Percentiles rank a stretch among this genome's conserved stretches.
These are phyloP conservation scores for Larix sibirica DNA, from an alignment of 83 land plant species.

Conservation along the genomic window DNA sequence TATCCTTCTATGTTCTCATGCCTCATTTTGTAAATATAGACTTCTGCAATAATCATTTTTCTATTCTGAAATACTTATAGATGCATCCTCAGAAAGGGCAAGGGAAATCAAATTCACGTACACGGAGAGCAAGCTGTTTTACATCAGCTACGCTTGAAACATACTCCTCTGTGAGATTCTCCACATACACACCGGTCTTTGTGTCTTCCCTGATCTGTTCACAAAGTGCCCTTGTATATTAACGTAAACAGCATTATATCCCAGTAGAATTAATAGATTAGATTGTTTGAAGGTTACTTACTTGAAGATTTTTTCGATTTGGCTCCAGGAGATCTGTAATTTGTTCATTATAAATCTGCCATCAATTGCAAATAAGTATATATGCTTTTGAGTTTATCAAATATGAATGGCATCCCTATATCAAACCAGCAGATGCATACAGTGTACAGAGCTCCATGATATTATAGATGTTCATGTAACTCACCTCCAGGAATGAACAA, in stretches of 20 bases:
- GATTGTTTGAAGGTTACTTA: slow-evolving; percentile 20
- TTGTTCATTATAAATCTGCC: slow-evolving; percentile 96
- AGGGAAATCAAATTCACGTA: not conserved
- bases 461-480: not conserved
- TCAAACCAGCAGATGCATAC: not conserved
- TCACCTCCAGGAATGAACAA: slow-evolving; percentile 96
- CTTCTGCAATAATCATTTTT: not conserved
- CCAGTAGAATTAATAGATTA: no score
- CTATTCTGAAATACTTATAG: not conserved
- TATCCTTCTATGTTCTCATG: no score
- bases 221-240: not conserved
- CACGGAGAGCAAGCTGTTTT: slow-evolving; percentile 50
- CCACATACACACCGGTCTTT: not conserved
- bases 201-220: slow-evolving; percentile 41
- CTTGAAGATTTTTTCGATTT: slow-evolving; percentile 79
- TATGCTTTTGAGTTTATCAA: not conserved
- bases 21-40: not conserved
- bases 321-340: slow-evolving; percentile 96
- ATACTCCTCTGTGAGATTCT: slow-evolving; percentile 76
- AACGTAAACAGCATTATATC: not conserved
- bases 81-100: not conserved
- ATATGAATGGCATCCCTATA: not conserved
- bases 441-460: not conserved
- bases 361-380: slow-evolving; percentile 8
- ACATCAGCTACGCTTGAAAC: slow-evolving; percentile 83